phyloP scores from a whole-genome alignment of 2,329 filamentous ascomycete genomes.

The Blastomyces emzantsi region DNA sequence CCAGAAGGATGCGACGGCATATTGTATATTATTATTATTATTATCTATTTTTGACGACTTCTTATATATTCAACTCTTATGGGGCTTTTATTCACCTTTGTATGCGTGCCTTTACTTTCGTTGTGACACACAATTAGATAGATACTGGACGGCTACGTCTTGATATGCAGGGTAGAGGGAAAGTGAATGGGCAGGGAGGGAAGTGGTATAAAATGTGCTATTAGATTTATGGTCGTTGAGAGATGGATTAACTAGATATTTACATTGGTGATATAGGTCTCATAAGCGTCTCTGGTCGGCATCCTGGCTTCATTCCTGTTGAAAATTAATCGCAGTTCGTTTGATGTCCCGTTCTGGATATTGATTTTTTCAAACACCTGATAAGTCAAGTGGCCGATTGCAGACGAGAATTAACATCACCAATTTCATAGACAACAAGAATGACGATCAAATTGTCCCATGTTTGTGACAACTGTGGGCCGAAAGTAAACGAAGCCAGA shows the following conservation, averaged over 20 bases:
- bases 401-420: background rate
- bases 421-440: background rate
- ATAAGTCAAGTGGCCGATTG: background rate
- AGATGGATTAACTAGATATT: slow-evolving; percentile 1
- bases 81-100: background rate
- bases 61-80: background rate
- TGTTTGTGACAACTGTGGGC: background rate
- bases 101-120: background rate
- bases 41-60: background rate
- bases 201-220: background rate
- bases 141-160: background rate
- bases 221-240: background rate
- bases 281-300: background rate
- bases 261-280: background rate
- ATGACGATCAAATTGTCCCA: background rate
- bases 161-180: background rate
- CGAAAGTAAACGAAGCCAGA: background rate
- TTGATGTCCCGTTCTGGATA: background rate
- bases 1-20: background rate
- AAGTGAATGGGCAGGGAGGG: background rate
- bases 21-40: slow-evolving; percentile 1
- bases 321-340: background rate
- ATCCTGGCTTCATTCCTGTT: background rate
- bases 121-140: background rate
- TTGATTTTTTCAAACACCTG: background rate